phyloP scores from a whole-genome alignment of 2,329 filamentous ascomycete genomes.

The Trichophyton rubrum region DNA sequence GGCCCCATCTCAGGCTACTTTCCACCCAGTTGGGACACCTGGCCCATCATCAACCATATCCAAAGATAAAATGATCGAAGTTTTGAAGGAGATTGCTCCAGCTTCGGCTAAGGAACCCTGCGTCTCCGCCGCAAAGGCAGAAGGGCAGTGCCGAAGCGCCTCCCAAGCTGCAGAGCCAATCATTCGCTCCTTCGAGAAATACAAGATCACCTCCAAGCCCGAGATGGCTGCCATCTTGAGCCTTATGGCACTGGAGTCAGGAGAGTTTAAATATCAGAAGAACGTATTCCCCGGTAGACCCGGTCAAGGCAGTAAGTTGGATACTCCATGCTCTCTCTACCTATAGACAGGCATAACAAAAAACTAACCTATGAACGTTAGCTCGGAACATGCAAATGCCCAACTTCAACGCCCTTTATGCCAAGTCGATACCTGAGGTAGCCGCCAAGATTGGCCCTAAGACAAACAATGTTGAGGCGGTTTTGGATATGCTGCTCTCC shows the following conservation, averaged over 20 bases:
- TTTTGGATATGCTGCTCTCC: slow-evolving; percentile 41
- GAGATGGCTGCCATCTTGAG: slow-evolving; percentile 59
- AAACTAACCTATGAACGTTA: slow-evolving; percentile 8
- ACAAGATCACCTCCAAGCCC: slow-evolving; percentile 42
- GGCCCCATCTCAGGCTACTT: background rate
- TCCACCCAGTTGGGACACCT: background rate
- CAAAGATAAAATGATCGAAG: slow-evolving; percentile 4
- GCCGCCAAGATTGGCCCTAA: slow-evolving; percentile 22
- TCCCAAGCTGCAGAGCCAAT: slow-evolving; percentile 47
- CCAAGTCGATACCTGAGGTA: slow-evolving; percentile 35
- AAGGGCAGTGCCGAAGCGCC: slow-evolving; percentile 55
- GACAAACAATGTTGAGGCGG: slow-evolving; percentile 28
- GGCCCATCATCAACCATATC: background rate
- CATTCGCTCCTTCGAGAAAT: slow-evolving; percentile 43
- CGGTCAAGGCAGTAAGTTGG: slow-evolving; percentile 36
- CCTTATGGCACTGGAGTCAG: slow-evolving; percentile 60
- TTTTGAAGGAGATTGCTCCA: slow-evolving; percentile 40
- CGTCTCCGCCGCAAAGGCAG: slow-evolving; percentile 38
- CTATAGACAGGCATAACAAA: background rate
- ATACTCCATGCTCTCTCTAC: background rate
- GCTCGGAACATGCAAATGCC: slow-evolving; percentile 53
- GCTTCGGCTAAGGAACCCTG: slow-evolving; percentile 29
- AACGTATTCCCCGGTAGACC: slow-evolving; percentile 47
- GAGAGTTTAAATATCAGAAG: slow-evolving; percentile 56
- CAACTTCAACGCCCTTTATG: slow-evolving; percentile 44